A percentile compares a stretch with the other conserved stretches of the same genome.
phyloP scores from a whole-genome alignment of 1,139 yeast species.

The Yamadazyma epiphylla region DNA sequence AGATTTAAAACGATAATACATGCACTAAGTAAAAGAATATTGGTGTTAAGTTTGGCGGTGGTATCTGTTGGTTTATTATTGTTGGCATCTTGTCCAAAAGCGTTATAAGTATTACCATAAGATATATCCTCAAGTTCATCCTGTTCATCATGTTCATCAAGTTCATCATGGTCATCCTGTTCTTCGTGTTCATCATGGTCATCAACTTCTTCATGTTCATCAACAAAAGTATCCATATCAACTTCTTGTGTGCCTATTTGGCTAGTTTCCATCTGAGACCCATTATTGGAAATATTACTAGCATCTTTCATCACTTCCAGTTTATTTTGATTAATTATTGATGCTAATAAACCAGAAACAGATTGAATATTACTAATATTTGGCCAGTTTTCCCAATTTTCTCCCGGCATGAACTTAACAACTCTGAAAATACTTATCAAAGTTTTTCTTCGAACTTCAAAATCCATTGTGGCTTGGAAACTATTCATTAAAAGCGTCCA shows the following conservation, averaged over 20 bases:
- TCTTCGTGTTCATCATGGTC: constrained; percentile 10
- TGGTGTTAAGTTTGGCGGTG: constrained; percentile 9
- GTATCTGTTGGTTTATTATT: constrained; percentile 4
- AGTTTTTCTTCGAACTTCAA: constrained; percentile 57
- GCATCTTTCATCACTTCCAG: constrained; percentile 19
- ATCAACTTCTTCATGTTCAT: constrained; percentile 10
- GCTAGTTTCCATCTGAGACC: not conserved
- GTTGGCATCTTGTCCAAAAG: not conserved
- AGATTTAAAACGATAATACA: constrained; percentile 11
- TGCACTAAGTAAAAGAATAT: constrained; percentile 9
- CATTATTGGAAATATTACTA: not conserved
- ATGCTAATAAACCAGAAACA: constrained; percentile 54
- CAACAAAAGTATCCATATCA: constrained; percentile 10
- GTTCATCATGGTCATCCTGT: constrained; percentile 6
- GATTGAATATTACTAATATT: constrained; percentile 20
- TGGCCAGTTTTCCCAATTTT: constrained; percentile 13
- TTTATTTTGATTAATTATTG: constrained; percentile 65
- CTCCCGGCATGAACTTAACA: constrained; percentile 23
- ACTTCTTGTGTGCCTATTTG: constrained; percentile 7
- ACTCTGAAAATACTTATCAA: constrained; percentile 57
- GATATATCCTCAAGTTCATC: constrained; percentile 3
- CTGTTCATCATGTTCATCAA: constrained; percentile 6
- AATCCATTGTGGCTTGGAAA: constrained; percentile 74
- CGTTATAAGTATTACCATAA: constrained; percentile 5
- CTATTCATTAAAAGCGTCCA: constrained; percentile 64